phyloP scores from a whole-genome alignment of 1,139 yeast genomes.

The Eremothecium cymbalariae region DNA sequence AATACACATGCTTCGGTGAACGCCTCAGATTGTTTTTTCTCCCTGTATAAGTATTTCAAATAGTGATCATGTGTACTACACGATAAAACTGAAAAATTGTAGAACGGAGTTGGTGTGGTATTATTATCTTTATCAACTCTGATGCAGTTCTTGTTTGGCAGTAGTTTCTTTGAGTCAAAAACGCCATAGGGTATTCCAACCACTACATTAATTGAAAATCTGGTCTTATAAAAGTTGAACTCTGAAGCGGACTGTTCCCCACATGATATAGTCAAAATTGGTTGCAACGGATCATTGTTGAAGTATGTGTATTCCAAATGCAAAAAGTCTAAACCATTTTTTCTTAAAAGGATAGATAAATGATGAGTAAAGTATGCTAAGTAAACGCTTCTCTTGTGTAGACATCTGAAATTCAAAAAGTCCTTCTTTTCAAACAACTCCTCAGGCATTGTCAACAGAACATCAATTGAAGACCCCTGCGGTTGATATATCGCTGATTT shows the following conservation, averaged over 20 bases:
- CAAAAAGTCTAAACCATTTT: slow-evolving; percentile 44
- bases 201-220: slow-evolving; percentile 61
- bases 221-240: slow-evolving; percentile 54
- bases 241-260: slow-evolving; percentile 32
- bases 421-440: slow-evolving; percentile 76
- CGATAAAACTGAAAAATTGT: slow-evolving; percentile 71
- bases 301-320: slow-evolving; percentile 52
- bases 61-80: slow-evolving; percentile 62
- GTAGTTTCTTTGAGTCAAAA: slow-evolving; percentile 67
- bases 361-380: slow-evolving; percentile 67
- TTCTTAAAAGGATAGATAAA: slow-evolving; percentile 46
- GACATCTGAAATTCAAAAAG: slow-evolving; percentile 78
- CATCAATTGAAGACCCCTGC: slow-evolving; percentile 61
- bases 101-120: slow-evolving; percentile 56
- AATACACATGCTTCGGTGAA: slow-evolving; percentile 82
- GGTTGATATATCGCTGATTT: slow-evolving; percentile 67
- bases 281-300: slow-evolving; percentile 60
- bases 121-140: slow-evolving; percentile 48
- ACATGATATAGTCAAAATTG: slow-evolving; percentile 49
- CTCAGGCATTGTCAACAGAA: slow-evolving; percentile 74
- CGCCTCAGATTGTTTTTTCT: slow-evolving; percentile 70
- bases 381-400: slow-evolving; percentile 84
- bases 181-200: slow-evolving; percentile 63
- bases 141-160: slow-evolving; percentile 72
- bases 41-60: slow-evolving; percentile 64